A percentile compares a stretch with the other conserved stretches of the same genome.
Conservation (phyloP, 768 basidiomycete genomes). For the Cyathus striatus region DNA sequence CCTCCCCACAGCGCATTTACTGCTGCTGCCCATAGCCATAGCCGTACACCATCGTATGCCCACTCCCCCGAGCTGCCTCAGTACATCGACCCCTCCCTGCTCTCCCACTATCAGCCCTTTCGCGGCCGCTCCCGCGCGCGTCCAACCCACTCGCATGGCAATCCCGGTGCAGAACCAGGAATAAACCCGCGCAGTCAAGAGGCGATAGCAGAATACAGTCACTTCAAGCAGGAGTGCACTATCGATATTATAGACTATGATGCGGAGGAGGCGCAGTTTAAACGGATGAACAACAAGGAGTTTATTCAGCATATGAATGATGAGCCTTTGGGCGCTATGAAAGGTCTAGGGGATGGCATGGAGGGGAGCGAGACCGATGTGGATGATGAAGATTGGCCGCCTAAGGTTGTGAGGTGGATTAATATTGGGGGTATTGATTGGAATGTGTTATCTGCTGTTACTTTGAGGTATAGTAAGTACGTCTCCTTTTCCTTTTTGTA, state of each 20-base stretch:
- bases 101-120: too few species aligned
- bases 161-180: slow-evolving; percentile 60
- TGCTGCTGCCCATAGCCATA: too few species aligned
- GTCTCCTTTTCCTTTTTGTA: slow-evolving; percentile 8
- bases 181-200: slow-evolving; percentile 49
- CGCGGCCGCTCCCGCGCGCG: too few species aligned
- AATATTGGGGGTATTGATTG: slow-evolving; percentile 59
- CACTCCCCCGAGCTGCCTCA: too few species aligned
- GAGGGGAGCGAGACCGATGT: slow-evolving; percentile 4
- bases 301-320: slow-evolving; percentile 41
- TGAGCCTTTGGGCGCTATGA: slow-evolving; percentile 7
- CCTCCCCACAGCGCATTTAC: too few species aligned
- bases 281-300: slow-evolving; percentile 43
- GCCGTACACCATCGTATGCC: too few species aligned
- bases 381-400: slow-evolving; percentile 24
- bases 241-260: slow-evolving; percentile 63
- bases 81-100: too few species aligned
- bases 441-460: slow-evolving; percentile 58
- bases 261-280: slow-evolving; percentile 34
- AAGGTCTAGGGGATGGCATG: slow-evolving; percentile 1
- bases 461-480: slow-evolving; percentile 48
- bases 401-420: slow-evolving; percentile 48
- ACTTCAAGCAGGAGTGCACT: slow-evolving; percentile 49
- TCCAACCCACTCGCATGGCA: too few species aligned
- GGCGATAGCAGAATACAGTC: slow-evolving; percentile 41